These are phyloP conservation scores for Fagopyrum homotropicum DNA, from an alignment of 148 eudicot genomes.

Conservation along the genomic window DNA sequence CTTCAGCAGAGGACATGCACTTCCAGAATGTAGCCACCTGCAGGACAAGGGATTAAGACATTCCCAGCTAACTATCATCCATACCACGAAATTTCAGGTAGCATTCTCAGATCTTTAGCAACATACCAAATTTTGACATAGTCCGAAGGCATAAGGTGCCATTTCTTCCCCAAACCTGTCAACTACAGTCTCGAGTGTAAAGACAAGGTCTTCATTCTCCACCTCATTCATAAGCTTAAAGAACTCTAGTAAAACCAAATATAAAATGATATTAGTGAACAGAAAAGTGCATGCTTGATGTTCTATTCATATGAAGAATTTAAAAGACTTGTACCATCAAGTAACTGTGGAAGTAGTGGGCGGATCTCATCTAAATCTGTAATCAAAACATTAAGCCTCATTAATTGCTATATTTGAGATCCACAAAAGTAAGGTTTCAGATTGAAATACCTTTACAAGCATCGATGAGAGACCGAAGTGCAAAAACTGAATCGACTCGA, in stretches of 20 bases:
- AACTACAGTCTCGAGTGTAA: slow-evolving; percentile 93
- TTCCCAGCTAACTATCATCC: neutral
- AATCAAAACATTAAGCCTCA: neutral
- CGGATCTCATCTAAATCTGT: slow-evolving; percentile 91
- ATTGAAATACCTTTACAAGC: slow-evolving; percentile 70
- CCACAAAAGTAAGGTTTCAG: neutral
- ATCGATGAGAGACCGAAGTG: slow-evolving; percentile 94
- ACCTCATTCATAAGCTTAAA: slow-evolving; percentile 98
- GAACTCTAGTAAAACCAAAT: slow-evolving; percentile 46
- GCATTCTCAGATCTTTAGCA: neutral
- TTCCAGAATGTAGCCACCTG: slow-evolving; percentile 99
- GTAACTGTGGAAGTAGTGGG: slow-evolving; percentile 91
- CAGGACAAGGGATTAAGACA: slow-evolving; percentile 16
- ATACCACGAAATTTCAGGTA: neutral
- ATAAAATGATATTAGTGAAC: neutral
- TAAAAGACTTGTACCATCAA: slow-evolving; percentile 54
- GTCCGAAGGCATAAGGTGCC: slow-evolving; percentile 98
- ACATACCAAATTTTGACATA: slow-evolving; percentile 93
- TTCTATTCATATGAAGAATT: neutral
- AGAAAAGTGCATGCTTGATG: neutral
- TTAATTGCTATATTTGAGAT: neutral
- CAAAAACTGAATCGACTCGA: slow-evolving; percentile 96
- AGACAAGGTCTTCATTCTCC: slow-evolving; percentile 98
- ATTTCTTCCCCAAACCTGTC: slow-evolving; percentile 99
- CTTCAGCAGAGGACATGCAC: slow-evolving; percentile 85